Conservation (phyloP, 1,284 basidiomycete species). For the Cryptococcus sp. region DNA sequence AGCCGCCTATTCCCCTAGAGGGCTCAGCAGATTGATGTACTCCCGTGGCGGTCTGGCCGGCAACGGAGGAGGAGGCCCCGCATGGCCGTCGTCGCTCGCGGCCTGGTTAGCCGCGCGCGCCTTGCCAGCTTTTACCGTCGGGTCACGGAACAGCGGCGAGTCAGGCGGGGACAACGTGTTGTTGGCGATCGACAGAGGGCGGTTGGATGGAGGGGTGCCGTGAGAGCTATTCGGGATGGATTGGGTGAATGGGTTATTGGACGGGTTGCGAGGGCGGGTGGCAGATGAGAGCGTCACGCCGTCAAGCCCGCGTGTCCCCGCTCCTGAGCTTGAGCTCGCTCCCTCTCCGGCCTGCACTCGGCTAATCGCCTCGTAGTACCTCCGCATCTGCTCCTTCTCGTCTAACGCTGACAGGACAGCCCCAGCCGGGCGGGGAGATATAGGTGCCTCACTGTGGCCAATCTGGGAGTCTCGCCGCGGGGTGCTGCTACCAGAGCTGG, state of each 20-base stretch:
- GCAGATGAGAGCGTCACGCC: slow-evolving; percentile 8
- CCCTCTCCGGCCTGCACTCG: slow-evolving; percentile 9
- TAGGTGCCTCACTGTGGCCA: neutral
- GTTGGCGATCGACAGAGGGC: neutral
- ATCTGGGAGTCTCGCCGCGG: neutral
- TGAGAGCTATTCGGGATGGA: neutral
- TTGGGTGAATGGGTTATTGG: neutral
- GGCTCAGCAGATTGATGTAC: slow-evolving; percentile 38
- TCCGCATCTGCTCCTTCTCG: slow-evolving; percentile 41
- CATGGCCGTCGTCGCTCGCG: neutral
- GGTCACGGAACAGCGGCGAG: slow-evolving; percentile 10
- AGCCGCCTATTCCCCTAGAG: slow-evolving; percentile 10
- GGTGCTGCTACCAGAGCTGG: too few species aligned
- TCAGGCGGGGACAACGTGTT: slow-evolving; percentile 1
- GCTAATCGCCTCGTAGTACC: slow-evolving; percentile 33
- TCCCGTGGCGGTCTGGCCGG: slow-evolving; percentile 42
- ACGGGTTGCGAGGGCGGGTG: neutral
- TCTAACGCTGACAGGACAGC: slow-evolving; percentile 15
- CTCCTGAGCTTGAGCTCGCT: neutral
- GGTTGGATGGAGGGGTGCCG: too few species aligned
- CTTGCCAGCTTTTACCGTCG: slow-evolving; percentile 16
- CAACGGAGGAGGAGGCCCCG: slow-evolving; percentile 35
- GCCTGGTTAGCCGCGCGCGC: slow-evolving; percentile 1
- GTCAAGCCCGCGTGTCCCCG: neutral
- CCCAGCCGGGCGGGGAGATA: neutral